Base-by-base conservation (phyloP, 2,329 filamentous ascomycete genomes). In the Ilyonectria robusta region DNA sequence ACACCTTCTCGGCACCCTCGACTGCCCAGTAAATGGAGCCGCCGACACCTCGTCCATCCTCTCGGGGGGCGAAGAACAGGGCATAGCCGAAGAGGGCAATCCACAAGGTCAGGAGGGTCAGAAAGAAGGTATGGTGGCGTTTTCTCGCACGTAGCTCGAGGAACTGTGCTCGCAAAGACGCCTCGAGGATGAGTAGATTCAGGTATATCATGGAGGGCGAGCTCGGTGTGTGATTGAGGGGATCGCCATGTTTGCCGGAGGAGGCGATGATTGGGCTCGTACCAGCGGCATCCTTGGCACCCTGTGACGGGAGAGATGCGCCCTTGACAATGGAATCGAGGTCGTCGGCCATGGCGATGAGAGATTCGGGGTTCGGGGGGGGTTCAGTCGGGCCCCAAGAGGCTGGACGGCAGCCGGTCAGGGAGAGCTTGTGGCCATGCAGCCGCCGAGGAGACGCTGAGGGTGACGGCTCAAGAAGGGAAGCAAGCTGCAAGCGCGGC, bases 21-120 rank as follows among this genome's bases (percentile, higher is more conserved):
- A 98, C 89, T 31, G 97, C 91, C 95, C 95, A 98, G 86, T 99
- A 99, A 59, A 97, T 94, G 15, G 92, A 95, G 35, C 96, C 95
- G 59, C 96, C 96, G 6, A 97, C 90, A 42, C 95, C 95, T 72
- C 89, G 91, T 71, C 95, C 95, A 84, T 98, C 95, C 81, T 98
- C 95, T 71, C 95, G 91, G n/a, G 95, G 95, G n/a, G 94, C 93
- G 72, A 98, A 88, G 85, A 97, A 98, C 55, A 98, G 88, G 11
- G 94, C 92, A 81, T 98, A 98, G 71, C 91, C 91, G 82, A 98
- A 98, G 76, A 92, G 92, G 68, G 89, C 82, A 53, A 94, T 91
- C 96, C 96, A 99, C 31, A 92, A 78, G 4, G 88, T 88, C 31
- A 99, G 88, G 11, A 97, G 85, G 19, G 92, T 87, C 23, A 98